phyloP scores from a whole-genome alignment of 495 filamentous ascomycete species.

The Penicillium odoratum region DNA sequence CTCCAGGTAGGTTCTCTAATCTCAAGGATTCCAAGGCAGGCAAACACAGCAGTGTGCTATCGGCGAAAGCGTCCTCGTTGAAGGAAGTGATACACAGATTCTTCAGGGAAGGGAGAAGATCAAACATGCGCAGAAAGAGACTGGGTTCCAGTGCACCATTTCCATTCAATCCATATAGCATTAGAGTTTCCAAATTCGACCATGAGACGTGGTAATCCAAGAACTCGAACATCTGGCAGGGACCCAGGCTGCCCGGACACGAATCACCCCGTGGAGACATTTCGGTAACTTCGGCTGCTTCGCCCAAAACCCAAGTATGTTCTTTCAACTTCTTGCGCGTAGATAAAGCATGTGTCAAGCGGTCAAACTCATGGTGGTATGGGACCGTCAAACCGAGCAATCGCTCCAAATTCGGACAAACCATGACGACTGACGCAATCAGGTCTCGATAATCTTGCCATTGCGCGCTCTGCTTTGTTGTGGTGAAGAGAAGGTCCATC shows the following conservation, averaged over 20 bases:
- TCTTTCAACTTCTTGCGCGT: conserved; percentile 72
- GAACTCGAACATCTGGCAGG: conserved; percentile 65
- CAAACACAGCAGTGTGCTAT: conserved; percentile 66
- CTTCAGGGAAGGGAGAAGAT: conserved; percentile 65
- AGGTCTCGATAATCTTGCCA: conserved; percentile 66
- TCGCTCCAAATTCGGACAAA: conserved; percentile 80
- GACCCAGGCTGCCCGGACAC: conserved; percentile 56
- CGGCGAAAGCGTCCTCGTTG: conserved; percentile 69
- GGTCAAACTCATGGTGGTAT: conserved; percentile 72
- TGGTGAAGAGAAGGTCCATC: conserved; percentile 50
- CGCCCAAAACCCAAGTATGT: conserved; percentile 73
- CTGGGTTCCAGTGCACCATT: conserved; percentile 64
- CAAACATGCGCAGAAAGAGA: conserved; percentile 67
- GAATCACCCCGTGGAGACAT: conserved; percentile 44
- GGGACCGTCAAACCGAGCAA: conserved; percentile 68
- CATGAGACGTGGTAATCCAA: conserved; percentile 69
- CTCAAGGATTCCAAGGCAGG: conserved; percentile 73
- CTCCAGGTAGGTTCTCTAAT: conserved; percentile 71
- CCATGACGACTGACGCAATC: conserved; percentile 79
- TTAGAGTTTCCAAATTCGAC: conserved; percentile 69
- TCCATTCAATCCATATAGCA: conserved; percentile 62
- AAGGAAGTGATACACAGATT: conserved; percentile 76
- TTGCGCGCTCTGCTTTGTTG: conserved; percentile 44
- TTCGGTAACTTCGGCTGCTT: conserved; percentile 47
- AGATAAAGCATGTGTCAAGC: conserved; percentile 75